Evolutionary conservation across 2,329 filamentous ascomycete genomes (phyloP).

Genomic region (Tolypocladium tundrense): DNA sequence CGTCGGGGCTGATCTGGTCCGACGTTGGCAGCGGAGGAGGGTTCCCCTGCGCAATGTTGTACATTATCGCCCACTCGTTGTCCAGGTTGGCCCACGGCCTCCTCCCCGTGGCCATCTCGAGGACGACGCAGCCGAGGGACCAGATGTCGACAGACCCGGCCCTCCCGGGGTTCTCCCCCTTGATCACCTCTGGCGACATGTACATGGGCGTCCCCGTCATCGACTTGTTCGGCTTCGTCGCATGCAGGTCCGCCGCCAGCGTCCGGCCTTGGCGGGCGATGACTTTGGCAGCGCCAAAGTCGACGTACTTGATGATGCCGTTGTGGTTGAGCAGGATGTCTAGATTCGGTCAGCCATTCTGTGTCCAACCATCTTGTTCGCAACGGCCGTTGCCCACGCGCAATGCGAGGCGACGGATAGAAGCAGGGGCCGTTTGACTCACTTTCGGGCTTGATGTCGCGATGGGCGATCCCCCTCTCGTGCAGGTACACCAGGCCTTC

Average conservation of each 20-base stretch:
- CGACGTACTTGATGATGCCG: slow-evolving; percentile 97
- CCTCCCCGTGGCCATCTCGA: slow-evolving; percentile 94
- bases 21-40: slow-evolving; percentile 71
- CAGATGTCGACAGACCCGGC: slow-evolving; percentile 88
- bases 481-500: slow-evolving; percentile 93
- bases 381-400: background rate
- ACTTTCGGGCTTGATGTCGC: slow-evolving; percentile 97
- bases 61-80: slow-evolving; percentile 99
- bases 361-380: background rate
- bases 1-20: slow-evolving; percentile 75
- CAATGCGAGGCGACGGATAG: background rate
- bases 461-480: slow-evolving; percentile 82
- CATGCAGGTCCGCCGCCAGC: slow-evolving; percentile 50
- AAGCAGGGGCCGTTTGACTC: slow-evolving; percentile 26
- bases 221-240: slow-evolving; percentile 64
- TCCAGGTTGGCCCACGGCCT: slow-evolving; percentile 92
- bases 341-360: slow-evolving; percentile 21
- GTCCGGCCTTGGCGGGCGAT: slow-evolving; percentile 92
- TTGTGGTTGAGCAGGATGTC: slow-evolving; percentile 95
- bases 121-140: slow-evolving; percentile 91
- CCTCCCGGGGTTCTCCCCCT: slow-evolving; percentile 69
- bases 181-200: slow-evolving; percentile 99
- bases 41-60: slow-evolving; percentile 97
- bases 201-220: slow-evolving; percentile 99
- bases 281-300: slow-evolving; percentile 95